These are phyloP conservation scores for Fusarium marasasianum DNA, from an alignment of 2,329 filamentous ascomycete genomes.

Conservation along the genomic window DNA sequence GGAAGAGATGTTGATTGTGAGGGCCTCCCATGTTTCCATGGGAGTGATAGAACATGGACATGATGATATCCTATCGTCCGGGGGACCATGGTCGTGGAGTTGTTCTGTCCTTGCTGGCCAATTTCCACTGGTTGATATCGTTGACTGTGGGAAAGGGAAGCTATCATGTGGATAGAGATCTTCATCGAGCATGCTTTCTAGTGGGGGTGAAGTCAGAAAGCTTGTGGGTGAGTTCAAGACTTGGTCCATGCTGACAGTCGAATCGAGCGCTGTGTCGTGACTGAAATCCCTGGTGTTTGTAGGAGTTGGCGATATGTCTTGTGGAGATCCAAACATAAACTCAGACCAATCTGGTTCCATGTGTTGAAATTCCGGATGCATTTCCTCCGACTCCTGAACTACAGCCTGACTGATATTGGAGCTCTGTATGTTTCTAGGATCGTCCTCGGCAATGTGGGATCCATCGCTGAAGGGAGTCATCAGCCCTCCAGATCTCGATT, in stretches of 20 bases:
- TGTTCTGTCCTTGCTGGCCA: background rate
- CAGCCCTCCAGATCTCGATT: background rate
- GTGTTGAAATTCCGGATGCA: background rate
- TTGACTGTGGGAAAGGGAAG: background rate
- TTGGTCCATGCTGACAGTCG: background rate
- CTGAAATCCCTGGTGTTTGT: background rate
- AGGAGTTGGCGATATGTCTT: background rate
- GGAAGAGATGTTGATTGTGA: background rate
- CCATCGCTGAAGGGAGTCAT: background rate
- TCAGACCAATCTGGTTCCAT: background rate
- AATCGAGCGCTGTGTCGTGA: background rate
- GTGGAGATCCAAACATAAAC: background rate
- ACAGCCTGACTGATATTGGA: background rate
- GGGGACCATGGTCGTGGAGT: rapidly evolving
- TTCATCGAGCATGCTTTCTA: background rate
- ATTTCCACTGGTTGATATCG: too few relatives aligned
- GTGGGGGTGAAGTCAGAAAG: background rate
- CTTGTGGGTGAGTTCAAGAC: background rate
- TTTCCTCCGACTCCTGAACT: background rate
- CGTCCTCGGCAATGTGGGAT: background rate
- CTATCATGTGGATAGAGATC: background rate
- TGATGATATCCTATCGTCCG: background rate
- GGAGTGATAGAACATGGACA: background rate
- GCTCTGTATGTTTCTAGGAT: background rate
- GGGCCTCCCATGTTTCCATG: background rate